phyloP scores from a whole-genome alignment of 192 early-diverging fungal species.

The Entomortierella beljakovae region DNA sequence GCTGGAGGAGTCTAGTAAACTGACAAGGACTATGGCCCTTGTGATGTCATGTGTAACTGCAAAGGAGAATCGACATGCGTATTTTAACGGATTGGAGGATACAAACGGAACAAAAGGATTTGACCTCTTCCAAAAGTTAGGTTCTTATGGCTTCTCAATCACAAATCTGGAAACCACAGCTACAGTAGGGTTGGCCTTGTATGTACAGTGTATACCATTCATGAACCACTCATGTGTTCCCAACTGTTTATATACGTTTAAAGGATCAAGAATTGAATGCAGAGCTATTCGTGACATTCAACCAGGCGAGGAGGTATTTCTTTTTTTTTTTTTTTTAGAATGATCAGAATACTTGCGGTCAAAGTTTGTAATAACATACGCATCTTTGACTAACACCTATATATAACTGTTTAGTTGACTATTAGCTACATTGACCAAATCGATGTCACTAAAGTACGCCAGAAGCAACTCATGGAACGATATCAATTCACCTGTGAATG shows the following conservation, averaged over 20 bases:
- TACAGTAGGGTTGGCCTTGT: constrained; percentile 24
- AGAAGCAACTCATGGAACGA: constrained; percentile 32
- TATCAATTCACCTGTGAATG: constrained; percentile 46
- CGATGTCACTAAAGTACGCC: constrained; percentile 29
- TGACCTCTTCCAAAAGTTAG: constrained; percentile 26
- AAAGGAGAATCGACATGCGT: constrained; percentile 32
- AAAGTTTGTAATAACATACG: no score
- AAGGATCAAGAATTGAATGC: constrained; percentile 36
- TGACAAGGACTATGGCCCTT: constrained; percentile 37
- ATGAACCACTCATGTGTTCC: constrained; percentile 49
- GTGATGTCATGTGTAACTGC: constrained; percentile 36
- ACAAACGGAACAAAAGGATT: constrained; percentile 11
- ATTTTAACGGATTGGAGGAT: not conserved
- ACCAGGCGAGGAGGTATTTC: constrained; percentile 39
- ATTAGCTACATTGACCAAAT: constrained; percentile 54
- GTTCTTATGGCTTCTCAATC: constrained; percentile 35
- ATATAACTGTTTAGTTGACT: constrained; percentile 13
- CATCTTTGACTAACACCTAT: not conserved
- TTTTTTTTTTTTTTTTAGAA: not conserved
- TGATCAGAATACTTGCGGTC: not conserved
- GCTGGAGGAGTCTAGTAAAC: constrained; percentile 20
- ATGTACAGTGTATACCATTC: constrained; percentile 47
- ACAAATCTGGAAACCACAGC: constrained; percentile 39
- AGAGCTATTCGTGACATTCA: constrained; percentile 43
- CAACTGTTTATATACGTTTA: constrained; percentile 48